phyloP scores from a whole-genome alignment of 2,329 filamentous ascomycete genomes.

The Trichoderma brevicompactum region DNA sequence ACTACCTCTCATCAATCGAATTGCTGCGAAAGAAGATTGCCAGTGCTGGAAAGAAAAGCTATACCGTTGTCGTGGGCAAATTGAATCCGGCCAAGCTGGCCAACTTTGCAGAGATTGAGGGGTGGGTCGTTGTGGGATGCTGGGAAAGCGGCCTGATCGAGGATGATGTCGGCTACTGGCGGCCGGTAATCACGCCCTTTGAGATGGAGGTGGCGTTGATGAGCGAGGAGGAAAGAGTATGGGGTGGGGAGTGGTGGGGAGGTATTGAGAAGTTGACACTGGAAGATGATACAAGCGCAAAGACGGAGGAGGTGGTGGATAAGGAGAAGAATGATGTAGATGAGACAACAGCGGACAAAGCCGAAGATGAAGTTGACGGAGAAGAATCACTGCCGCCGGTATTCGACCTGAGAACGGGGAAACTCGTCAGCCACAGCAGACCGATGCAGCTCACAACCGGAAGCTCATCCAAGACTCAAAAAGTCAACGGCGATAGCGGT shows the following conservation, averaged over 20 bases:
- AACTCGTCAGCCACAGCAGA: conserved; percentile 76
- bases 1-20: conserved; percentile 82
- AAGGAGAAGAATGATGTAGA: conserved; percentile 33
- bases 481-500: conserved; percentile 29
- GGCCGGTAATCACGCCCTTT: conserved; percentile 91
- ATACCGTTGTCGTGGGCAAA: conserved; percentile 95
- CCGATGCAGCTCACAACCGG: conserved; percentile 63
- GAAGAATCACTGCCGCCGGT: conserved; percentile 82
- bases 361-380: conserved; percentile 55
- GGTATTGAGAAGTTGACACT: conserved; percentile 75
- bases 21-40: conserved; percentile 74
- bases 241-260: conserved; percentile 87
- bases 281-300: conserved; percentile 27
- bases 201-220: conserved; percentile 81
- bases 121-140: conserved; percentile 96
- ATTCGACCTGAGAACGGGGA: conserved; percentile 88
- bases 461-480: conserved; percentile 33
- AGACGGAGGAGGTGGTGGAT: conserved; percentile 12
- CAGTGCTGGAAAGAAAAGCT: conserved; percentile 87
- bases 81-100: conserved; percentile 94
- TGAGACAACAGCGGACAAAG: conserved; percentile 39
- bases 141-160: conserved; percentile 96
- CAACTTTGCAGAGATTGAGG: conserved; percentile 93
- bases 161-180: conserved; percentile 79
- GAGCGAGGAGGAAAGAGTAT: conserved; percentile 75